Conservation (phyloP, 257 asterid species). For the Phtheirospermum japonicum region DNA sequence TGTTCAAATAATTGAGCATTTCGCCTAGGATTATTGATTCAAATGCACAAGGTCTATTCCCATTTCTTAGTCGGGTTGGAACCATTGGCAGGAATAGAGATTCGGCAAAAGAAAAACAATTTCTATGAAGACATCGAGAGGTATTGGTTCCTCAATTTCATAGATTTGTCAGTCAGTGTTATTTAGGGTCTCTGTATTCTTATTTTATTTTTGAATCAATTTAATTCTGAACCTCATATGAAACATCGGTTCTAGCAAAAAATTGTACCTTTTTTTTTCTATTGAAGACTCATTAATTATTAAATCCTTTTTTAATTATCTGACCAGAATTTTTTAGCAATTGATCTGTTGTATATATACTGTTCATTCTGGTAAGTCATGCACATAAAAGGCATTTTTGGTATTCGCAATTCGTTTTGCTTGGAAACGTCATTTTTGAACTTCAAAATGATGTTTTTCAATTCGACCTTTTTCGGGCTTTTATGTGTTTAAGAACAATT, state of each 20-base stretch:
- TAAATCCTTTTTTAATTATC: background rate
- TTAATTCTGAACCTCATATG: background rate
- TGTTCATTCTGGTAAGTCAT: conserved; percentile 8
- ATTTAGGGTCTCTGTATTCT: no score
- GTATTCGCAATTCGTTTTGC: conserved; percentile 11
- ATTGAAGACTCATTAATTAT: no score
- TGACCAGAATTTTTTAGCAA: background rate
- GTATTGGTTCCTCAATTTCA: no score
- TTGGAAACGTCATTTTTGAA: conserved; percentile 7
- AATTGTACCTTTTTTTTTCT: conserved; percentile 1
- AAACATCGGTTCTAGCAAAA: conserved; percentile 15
- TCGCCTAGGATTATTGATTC: no score
- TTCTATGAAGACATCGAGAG: no score
- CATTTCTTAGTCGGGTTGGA: no score
- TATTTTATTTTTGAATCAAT: no score
- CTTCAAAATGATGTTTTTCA: background rate
- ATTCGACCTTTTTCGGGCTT: background rate
- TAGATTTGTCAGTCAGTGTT: no score
- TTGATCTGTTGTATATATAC: conserved; percentile 13
- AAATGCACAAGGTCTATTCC: no score
- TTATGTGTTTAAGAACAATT: background rate
- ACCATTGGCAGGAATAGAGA: no score
- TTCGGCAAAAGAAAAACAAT: no score
- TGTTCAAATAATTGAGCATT: no score
- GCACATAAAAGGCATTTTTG: background rate